Evolutionary conservation across 1,284 basidiomycete species (phyloP).

Genomic region (Cryptococcus hybrid): DNA sequence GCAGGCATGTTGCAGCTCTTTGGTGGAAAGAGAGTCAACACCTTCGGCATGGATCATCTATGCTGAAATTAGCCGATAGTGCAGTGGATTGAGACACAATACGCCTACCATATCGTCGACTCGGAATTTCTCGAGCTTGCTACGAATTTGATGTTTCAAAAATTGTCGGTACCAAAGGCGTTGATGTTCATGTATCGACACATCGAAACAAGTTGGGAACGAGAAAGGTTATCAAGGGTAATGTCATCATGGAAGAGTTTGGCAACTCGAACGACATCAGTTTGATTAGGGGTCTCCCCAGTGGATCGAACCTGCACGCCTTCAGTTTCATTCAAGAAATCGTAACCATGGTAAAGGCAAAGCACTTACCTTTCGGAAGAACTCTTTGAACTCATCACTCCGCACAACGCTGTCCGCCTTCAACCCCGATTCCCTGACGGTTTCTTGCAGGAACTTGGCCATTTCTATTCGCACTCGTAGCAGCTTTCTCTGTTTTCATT

Average conservation of each 20-base stretch:
- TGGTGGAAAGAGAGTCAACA: constrained; percentile 81
- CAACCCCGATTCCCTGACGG: constrained; percentile 87
- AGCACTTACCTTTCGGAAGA: constrained; percentile 85
- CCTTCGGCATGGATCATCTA: constrained; percentile 85
- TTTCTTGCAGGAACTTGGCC: constrained; percentile 99
- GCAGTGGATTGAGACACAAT: neutral
- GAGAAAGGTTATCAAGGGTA: constrained; percentile 94
- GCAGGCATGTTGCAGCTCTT: constrained; percentile 88
- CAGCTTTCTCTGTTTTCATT: constrained; percentile 94
- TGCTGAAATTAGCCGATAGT: neutral
- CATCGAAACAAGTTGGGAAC: constrained; percentile 96
- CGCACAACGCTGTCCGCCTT: constrained; percentile 90
- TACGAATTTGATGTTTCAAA: constrained; percentile 88
- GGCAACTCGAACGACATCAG: constrained; percentile 91
- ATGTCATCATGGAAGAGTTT: constrained; percentile 97
- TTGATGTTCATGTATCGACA: constrained; percentile 97
- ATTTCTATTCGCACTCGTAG: constrained; percentile 94
- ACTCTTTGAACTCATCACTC: constrained; percentile 96
- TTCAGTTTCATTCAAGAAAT: no score
- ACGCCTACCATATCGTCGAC: constrained; percentile 72
- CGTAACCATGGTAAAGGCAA: neutral
- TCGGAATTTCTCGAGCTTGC: constrained; percentile 76
- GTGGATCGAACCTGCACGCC: constrained; percentile 76
- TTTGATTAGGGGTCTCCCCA: constrained; percentile 83
- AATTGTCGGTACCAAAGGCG: constrained; percentile 98